These are phyloP conservation scores for Planoprotostelium fungivorum DNA, from an alignment of 78 protist species.

Conservation along the genomic window DNA sequence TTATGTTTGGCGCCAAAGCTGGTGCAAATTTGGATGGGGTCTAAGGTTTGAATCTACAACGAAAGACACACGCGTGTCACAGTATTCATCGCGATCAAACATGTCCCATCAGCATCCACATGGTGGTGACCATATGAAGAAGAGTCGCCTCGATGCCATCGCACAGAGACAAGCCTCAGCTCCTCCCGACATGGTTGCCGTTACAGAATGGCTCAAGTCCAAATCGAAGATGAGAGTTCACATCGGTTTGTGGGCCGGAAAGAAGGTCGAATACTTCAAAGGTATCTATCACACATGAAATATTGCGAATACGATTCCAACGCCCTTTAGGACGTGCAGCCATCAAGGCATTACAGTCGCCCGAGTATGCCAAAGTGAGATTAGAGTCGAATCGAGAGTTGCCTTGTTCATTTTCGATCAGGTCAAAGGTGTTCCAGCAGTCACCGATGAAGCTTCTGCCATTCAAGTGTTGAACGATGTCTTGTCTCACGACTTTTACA, in stretches of 20 bases:
- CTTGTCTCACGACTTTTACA: background rate
- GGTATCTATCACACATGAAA: background rate
- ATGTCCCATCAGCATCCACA: too few species aligned
- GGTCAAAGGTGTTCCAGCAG: background rate
- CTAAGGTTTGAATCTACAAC: too few species aligned
- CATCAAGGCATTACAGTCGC: background rate
- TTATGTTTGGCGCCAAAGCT: too few species aligned
- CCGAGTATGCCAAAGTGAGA: background rate
- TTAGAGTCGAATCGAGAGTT: background rate
- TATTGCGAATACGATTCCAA: background rate
- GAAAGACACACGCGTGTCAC: too few species aligned
- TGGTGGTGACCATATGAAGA: too few species aligned
- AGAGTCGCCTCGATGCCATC: too few species aligned
- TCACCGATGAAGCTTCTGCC: background rate
- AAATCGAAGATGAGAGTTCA: background rate
- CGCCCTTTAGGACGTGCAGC: background rate
- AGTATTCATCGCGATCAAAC: too few species aligned
- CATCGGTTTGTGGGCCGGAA: background rate
- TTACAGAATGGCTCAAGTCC: background rate
- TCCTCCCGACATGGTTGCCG: background rate
- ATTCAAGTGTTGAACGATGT: background rate
- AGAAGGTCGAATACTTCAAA: slow-evolving; percentile 1
- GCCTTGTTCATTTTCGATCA: background rate
- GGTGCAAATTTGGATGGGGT: too few species aligned
- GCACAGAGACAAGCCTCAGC: too few species aligned